Conservation (phyloP, 805 yeast genomes). For the Candida stauntonica region DNA sequence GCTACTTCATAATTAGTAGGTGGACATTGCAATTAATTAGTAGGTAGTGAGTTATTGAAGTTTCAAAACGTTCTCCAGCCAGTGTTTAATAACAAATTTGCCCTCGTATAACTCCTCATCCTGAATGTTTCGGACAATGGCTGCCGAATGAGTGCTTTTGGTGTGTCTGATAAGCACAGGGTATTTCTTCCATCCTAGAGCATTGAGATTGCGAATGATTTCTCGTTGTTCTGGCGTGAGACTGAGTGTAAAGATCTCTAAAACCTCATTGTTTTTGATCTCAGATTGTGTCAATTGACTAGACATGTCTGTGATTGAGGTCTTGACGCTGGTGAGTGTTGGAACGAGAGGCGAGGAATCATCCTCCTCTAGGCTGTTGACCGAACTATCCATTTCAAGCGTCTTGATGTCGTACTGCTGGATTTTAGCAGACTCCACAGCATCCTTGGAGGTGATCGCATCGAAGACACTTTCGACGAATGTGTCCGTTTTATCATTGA, state of each 20-base stretch:
- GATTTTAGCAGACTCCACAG: conserved; percentile 17
- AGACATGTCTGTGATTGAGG: conserved; percentile 29
- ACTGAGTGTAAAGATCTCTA: conserved; percentile 29
- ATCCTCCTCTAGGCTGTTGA: not conserved
- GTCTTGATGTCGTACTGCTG: conserved; percentile 18
- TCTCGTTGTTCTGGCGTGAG: conserved; percentile 41
- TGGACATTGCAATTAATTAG: too few relatives aligned
- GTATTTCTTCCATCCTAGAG: conserved; percentile 60
- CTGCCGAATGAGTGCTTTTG: conserved; percentile 74
- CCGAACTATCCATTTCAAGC: not conserved
- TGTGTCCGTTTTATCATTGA: conserved; percentile 58
- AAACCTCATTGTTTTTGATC: conserved; percentile 15
- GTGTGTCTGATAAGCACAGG: conserved; percentile 68
- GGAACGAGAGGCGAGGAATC: conserved; percentile 2
- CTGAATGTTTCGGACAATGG: conserved; percentile 59
- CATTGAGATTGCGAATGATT: conserved; percentile 55
- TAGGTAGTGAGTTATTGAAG: conserved; percentile 4
- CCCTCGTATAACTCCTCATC: conserved; percentile 65
- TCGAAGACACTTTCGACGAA: conserved; percentile 61
- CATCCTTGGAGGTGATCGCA: conserved; percentile 43
- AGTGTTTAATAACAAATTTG: conserved; percentile 58
- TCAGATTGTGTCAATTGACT: conserved; percentile 16
- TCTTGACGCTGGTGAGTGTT: not conserved
- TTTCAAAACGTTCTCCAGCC: conserved; percentile 43
- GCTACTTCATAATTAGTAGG: too few relatives aligned